These are phyloP conservation scores for Ceratobasidium sp. DNA, from an alignment of 1,284 basidiomycete species.

Conservation along the genomic window DNA sequence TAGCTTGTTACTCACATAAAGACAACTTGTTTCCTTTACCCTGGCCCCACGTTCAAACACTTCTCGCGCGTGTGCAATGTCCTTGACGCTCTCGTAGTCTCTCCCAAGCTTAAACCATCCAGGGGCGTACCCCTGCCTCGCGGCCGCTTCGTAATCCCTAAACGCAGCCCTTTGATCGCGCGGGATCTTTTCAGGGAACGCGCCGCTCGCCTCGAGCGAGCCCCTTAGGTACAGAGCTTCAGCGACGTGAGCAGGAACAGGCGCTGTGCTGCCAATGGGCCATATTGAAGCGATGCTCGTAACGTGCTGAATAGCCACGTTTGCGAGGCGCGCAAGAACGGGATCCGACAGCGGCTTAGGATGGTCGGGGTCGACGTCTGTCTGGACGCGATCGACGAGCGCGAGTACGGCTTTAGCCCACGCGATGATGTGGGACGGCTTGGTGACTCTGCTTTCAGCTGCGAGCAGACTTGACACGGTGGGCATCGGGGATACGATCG, in stretches of 20 bases:
- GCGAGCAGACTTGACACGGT: slow-evolving; percentile 67
- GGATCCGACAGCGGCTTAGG: slow-evolving; percentile 74
- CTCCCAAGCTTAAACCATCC: slow-evolving; percentile 93
- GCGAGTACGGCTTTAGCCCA: slow-evolving; percentile 87
- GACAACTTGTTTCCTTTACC: slow-evolving; percentile 77
- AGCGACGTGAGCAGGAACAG: slow-evolving; percentile 68
- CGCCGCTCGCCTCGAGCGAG: slow-evolving; percentile 76
- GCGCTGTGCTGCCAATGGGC: slow-evolving; percentile 51
- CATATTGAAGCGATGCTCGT: slow-evolving; percentile 65
- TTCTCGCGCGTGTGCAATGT: slow-evolving; percentile 76
- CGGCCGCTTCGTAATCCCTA: slow-evolving; percentile 87
- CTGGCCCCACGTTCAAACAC: slow-evolving; percentile 88
- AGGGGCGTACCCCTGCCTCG: slow-evolving; percentile 76
- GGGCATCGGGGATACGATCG: slow-evolving; percentile 64
- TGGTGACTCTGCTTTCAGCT: slow-evolving; percentile 67
- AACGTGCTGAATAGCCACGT: slow-evolving; percentile 75
- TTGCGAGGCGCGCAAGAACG: slow-evolving; percentile 71
- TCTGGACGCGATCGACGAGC: slow-evolving; percentile 76
- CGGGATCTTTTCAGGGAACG: slow-evolving; percentile 62
- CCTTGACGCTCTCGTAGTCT: slow-evolving; percentile 92
- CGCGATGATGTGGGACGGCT: slow-evolving; percentile 71
- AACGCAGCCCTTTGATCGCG: slow-evolving; percentile 87
- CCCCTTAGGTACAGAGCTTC: slow-evolving; percentile 85
- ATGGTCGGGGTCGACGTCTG: slow-evolving; percentile 58
- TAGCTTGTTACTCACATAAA: slow-evolving; percentile 73